These are phyloP conservation scores for Solanum commersonii DNA, from an alignment of 257 asterid genomes.

Conservation along the genomic window DNA sequence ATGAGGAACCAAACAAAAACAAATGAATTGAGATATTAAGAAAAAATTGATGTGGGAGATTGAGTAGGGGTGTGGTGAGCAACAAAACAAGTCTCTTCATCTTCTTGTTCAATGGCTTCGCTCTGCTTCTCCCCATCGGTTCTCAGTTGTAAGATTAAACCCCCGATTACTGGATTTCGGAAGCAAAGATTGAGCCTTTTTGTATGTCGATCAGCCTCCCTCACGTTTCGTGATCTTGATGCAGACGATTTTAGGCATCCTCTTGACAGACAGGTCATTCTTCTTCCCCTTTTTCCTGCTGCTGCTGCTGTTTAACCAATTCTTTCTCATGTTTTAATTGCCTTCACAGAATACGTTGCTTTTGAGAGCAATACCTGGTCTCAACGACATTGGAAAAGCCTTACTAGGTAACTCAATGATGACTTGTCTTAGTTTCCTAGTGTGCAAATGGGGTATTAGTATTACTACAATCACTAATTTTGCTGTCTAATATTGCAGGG, in stretches of 20 bases:
- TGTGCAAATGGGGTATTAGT: background rate
- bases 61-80: background rate
- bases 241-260: constrained; percentile 96
- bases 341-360: constrained; percentile 66
- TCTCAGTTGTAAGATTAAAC: background rate
- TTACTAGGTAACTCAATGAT: constrained; percentile 45
- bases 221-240: constrained; percentile 53
- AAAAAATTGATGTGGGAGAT: background rate
- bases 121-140: background rate
- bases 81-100: background rate
- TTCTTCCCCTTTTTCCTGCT: background rate
- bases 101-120: background rate
- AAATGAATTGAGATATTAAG: background rate
- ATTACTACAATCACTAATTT: background rate
- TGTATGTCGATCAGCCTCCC: constrained; percentile 47
- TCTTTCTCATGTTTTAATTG: background rate
- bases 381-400: constrained; percentile 74
- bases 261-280: constrained; percentile 75
- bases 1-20: background rate
- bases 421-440: background rate
- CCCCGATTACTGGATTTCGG: constrained; percentile 12
- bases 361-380: constrained; percentile 89
- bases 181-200: background rate
- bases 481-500: constrained; percentile 28
- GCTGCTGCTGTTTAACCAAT: background rate